phyloP scores from a whole-genome alignment of 305 asterid genomes.

The Fraxinus platypoda region DNA sequence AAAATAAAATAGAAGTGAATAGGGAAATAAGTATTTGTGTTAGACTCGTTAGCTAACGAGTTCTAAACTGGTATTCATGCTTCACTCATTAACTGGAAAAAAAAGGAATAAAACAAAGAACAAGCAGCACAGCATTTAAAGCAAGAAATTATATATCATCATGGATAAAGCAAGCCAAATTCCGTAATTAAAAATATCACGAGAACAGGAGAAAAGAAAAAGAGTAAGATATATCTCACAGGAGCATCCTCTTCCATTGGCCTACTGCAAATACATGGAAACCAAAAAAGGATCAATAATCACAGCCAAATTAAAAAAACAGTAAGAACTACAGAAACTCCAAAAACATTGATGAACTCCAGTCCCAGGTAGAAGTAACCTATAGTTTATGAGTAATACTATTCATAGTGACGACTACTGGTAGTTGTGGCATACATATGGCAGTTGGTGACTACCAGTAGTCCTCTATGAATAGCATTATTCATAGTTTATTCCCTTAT shows the following conservation, averaged over 20 bases:
- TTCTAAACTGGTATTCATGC: neutral
- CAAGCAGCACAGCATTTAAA: neutral
- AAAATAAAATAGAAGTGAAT: neutral
- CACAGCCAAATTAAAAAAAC: neutral
- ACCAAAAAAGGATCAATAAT: conserved; percentile 18
- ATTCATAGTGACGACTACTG: too few species aligned
- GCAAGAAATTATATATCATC: neutral
- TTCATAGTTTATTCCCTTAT: neutral
- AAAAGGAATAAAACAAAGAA: neutral
- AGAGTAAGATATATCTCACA: conserved; percentile 44
- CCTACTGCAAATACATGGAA: conserved; percentile 48
- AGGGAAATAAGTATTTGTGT: neutral
- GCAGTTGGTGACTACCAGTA: too few species aligned
- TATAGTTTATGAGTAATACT: too few species aligned
- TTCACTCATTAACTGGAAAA: neutral
- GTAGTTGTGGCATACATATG: too few species aligned
- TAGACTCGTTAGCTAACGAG: neutral
- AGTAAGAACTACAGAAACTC: neutral
- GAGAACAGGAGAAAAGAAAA: neutral
- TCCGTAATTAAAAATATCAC: neutral
- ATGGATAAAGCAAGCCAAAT: neutral
- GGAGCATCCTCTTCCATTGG: conserved; percentile 88
- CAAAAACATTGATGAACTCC: neutral
- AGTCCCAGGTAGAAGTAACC: neutral
- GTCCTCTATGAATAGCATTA: too few species aligned